Conservation (phyloP, 352 stramenopile genomes). For the Phytopythium montanum region DNA sequence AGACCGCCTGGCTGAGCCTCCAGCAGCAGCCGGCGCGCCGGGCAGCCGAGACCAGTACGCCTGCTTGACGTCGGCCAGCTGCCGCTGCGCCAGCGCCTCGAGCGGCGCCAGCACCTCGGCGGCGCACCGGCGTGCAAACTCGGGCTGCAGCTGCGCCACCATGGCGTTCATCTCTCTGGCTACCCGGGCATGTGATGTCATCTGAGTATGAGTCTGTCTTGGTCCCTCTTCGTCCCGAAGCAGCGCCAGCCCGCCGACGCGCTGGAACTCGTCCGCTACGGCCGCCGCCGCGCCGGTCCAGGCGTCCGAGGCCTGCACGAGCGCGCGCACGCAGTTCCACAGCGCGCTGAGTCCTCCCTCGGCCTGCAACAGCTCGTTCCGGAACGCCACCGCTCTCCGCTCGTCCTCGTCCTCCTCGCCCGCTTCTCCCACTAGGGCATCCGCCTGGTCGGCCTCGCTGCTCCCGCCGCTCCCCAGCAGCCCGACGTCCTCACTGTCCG, state of each 20-base stretch:
- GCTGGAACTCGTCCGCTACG: conserved; percentile 64
- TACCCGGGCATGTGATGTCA: conserved; percentile 20
- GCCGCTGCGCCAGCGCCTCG: conserved; percentile 32
- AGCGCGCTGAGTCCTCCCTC: conserved; percentile 71
- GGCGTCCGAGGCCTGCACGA: conserved; percentile 56
- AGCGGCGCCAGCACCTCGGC: conserved; percentile 41
- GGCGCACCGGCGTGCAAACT: conserved; percentile 42
- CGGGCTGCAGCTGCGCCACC: conserved; percentile 28
- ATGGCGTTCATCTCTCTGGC: conserved; percentile 26
- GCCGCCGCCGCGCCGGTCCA: conserved; percentile 50
- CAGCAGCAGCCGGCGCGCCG: conserved; percentile 9
- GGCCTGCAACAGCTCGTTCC: conserved; percentile 70
- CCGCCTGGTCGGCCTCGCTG: background rate
- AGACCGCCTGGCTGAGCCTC: background rate
- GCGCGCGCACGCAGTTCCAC: conserved; percentile 68
- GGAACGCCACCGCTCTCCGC: conserved; percentile 44
- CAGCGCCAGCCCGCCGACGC: conserved; percentile 50
- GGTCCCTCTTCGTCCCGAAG: conserved; percentile 18
- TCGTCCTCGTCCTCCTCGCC: conserved; percentile 2
- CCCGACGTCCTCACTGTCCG: conserved; percentile 60
- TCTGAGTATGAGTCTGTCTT: conserved; percentile 11
- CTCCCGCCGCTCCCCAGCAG: conserved; percentile 24
- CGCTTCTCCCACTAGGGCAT: background rate
- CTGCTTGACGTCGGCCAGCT: conserved; percentile 73
- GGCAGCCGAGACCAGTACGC: conserved; percentile 66